Evolutionary conservation across 768 basidiomycete genomes (phyloP), one percentile per base, ranked within the genome.

Genomic region (Calocera cornea): DNA sequence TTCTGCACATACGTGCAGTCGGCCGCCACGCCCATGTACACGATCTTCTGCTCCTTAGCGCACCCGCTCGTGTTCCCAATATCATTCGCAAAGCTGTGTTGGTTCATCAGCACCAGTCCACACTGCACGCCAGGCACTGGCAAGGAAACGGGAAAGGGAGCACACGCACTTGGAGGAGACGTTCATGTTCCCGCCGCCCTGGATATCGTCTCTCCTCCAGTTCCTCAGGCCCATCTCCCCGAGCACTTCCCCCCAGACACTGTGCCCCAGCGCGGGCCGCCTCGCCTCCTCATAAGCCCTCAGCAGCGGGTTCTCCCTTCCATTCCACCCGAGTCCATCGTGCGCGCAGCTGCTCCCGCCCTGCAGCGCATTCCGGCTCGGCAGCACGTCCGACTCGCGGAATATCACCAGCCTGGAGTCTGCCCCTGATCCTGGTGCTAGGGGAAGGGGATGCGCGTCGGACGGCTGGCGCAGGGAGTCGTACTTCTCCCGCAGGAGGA

Each of bases 21-120:
- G 3, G 91, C 87, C 0, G 92, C 92, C 66, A 92, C 88, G 29
- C 92, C 92, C 85, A 93, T 87, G 74, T 87, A 92, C 10, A 80
- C 85, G 71, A 92, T 83, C 79, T 84, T 84, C 76, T 88, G 87
- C 0, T 82, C 78, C 65, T 76, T 84, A 1, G 90, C 88, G 75
- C 92, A 94, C 3, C 92, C 92, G 2, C 75, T 75, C 7, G 80
- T 83, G 24, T 83, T 79, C 16, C 90, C 90, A 69, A 95, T 94
- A 24, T 77, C 78, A 69, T 81, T 77, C 63, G 82, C 80, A 73
- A 89, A 93, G 75, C 90, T 92, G 68, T 29, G 16, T 14, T 22
- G 22, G 38, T 31, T 24, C 3, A 16, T 31, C 29, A 41, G 27
- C 33, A 1, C 34, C n/a, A n/a, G n/a, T n/a, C n/a, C n/a, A n/a